Percentiles rank a stretch among this genome's conserved stretches.
Conservation (phyloP, 2,329 filamentous ascomycete genomes). For the Talaromyces sp. region DNA sequence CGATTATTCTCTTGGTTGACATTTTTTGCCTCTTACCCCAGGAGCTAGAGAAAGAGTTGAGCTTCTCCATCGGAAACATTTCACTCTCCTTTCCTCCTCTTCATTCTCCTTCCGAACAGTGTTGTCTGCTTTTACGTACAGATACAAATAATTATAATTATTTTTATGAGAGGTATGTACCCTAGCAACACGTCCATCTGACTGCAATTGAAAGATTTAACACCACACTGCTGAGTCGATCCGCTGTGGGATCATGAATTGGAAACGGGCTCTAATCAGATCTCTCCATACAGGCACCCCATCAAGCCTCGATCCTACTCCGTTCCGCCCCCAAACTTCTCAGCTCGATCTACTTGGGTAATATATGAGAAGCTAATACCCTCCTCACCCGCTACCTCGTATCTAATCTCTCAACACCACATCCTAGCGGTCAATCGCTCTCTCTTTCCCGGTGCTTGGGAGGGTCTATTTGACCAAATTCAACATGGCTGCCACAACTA, state of each 20-base stretch:
- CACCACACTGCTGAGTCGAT: neutral
- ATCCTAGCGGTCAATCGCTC: conserved; percentile 6
- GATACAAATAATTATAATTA: conserved; percentile 13
- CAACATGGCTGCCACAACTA: conserved; percentile 38
- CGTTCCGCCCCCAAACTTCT: conserved; percentile 10
- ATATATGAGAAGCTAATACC: conserved; percentile 7
- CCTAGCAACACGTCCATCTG: neutral
- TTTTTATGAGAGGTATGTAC: conserved; percentile 15
- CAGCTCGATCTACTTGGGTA: neutral
- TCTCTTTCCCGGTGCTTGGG: conserved; percentile 9
- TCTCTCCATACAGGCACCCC: neutral
- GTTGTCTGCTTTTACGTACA: conserved; percentile 18
- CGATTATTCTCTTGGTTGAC: conserved; percentile 5
- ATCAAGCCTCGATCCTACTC: conserved; percentile 3
- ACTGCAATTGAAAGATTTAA: neutral
- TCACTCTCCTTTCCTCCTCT: conserved; percentile 14
- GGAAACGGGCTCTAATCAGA: neutral
- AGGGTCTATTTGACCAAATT: conserved; percentile 15
- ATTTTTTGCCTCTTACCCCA: neutral
- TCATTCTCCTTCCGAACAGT: neutral
- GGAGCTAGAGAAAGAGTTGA: neutral
- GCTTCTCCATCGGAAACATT: neutral
- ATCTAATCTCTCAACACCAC: neutral
- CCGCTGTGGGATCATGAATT: neutral
- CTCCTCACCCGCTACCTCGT: neutral